Evolutionary conservation across 177 flowering plant species (phyloP).

Genomic region (Telopea speciosissima): DNA sequence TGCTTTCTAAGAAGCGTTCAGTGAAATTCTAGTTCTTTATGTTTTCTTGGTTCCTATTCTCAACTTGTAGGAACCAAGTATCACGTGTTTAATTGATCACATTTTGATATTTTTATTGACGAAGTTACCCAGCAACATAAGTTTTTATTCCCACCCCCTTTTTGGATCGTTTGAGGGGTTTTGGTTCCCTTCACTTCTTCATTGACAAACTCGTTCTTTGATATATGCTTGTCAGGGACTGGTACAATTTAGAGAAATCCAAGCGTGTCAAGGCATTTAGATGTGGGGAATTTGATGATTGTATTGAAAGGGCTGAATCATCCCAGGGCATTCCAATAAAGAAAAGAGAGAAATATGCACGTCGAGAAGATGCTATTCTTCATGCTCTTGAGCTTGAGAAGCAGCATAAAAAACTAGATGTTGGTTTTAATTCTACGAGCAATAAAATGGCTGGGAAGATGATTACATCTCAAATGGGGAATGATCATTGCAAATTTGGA

Average conservation of each 20-base stretch:
- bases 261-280: constrained; percentile 96
- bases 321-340: constrained; percentile 68
- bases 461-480: constrained; percentile 13
- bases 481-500: constrained; percentile 18
- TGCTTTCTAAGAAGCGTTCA: too few species aligned
- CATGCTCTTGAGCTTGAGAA: constrained; percentile 99
- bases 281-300: constrained; percentile 97
- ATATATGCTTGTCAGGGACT: constrained; percentile 52
- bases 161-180: too few species aligned
- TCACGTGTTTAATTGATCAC: too few species aligned
- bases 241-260: constrained; percentile 97
- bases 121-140: background rate
- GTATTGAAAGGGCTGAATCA: constrained; percentile 84
- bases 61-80: too few species aligned
- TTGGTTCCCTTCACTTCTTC: background rate
- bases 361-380: constrained; percentile 97
- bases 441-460: constrained; percentile 30
- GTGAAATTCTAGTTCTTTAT: too few species aligned
- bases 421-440: constrained; percentile 22
- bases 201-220: constrained; percentile 7
- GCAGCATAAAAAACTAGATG: constrained; percentile 44
- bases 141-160: too few species aligned
- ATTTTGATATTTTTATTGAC: background rate
- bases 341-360: constrained; percentile 97
- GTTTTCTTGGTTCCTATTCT: too few species aligned